Conservation (phyloP, 257 asterid genomes). For the Salvia hispanica region DNA sequence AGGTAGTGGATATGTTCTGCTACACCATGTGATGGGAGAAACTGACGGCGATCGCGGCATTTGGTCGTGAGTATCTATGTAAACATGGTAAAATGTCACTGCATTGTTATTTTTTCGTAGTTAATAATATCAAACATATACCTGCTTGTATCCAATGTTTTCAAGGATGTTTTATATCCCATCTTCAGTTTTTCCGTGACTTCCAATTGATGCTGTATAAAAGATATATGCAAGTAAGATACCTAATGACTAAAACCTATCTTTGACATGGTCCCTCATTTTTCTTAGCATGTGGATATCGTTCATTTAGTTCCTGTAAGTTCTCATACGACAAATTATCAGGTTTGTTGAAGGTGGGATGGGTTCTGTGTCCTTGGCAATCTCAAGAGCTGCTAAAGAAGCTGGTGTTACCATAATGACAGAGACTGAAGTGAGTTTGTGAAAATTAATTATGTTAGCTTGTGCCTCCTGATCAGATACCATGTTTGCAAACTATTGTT, state of each 20-base stretch:
- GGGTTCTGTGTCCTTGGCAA: slow-evolving; percentile 92
- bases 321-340: slow-evolving; percentile 34
- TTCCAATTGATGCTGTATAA: background rate
- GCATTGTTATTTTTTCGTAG: slow-evolving; percentile 12
- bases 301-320: slow-evolving; percentile 24
- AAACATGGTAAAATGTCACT: slow-evolving; percentile 29
- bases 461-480: slow-evolving; percentile 5
- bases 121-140: background rate
- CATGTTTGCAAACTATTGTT: background rate
- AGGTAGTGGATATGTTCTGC: slow-evolving; percentile 96
- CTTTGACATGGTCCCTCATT: slow-evolving; percentile 7
- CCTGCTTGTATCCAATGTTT: slow-evolving; percentile 13
- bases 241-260: slow-evolving; percentile 11
- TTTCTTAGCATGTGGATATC: slow-evolving; percentile 20
- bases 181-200: slow-evolving; percentile 21
- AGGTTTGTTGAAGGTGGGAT: slow-evolving; percentile 98
- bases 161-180: slow-evolving; percentile 1
- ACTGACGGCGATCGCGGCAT: slow-evolving; percentile 91
- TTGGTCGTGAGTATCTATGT: slow-evolving; percentile 90
- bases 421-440: slow-evolving; percentile 69
- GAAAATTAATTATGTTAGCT: slow-evolving; percentile 22
- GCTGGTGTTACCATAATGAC: slow-evolving; percentile 88
- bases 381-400: slow-evolving; percentile 75
- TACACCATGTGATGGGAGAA: slow-evolving; percentile 98
- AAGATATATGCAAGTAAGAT: background rate